Percentiles rank a stretch among this genome's conserved stretches.
phyloP scores from a whole-genome alignment of 1,139 yeast species.

The Suhomyces coccinellae region DNA sequence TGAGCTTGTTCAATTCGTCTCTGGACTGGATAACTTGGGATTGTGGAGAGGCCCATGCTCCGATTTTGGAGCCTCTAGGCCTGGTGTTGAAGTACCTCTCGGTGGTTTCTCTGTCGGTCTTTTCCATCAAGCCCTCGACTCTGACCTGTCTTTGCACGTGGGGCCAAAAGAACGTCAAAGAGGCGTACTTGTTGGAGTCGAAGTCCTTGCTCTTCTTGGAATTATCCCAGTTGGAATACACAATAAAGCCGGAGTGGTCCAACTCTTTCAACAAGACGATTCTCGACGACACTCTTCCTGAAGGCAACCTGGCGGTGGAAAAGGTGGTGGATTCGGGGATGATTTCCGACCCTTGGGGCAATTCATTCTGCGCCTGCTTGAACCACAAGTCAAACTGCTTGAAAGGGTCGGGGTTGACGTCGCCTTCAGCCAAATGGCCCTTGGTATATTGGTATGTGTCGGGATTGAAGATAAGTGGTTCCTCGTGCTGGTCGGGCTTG shows the following conservation, averaged over 20 bases:
- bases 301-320: slow-evolving; percentile 83
- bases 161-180: slow-evolving; percentile 93
- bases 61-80: slow-evolving; percentile 89
- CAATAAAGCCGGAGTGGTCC: slow-evolving; percentile 80
- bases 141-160: slow-evolving; percentile 88
- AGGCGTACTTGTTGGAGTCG: slow-evolving; percentile 71
- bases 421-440: slow-evolving; percentile 54
- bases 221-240: slow-evolving; percentile 88
- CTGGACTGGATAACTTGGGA: slow-evolving; percentile 58
- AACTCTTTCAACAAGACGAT: slow-evolving; percentile 85
- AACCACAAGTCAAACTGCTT: slow-evolving; percentile 84
- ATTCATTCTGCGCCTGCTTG: slow-evolving; percentile 63
- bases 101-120: slow-evolving; percentile 69
- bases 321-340: slow-evolving; percentile 81
- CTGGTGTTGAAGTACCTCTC: slow-evolving; percentile 79
- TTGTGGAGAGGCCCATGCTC: slow-evolving; percentile 98
- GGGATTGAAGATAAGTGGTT: slow-evolving; percentile 61
- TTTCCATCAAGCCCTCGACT: slow-evolving; percentile 82
- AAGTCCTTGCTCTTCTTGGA: slow-evolving; percentile 79
- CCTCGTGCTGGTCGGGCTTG: slow-evolving; percentile 4
- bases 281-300: slow-evolving; percentile 84
- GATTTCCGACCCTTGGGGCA: slow-evolving; percentile 42
- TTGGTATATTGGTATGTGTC: slow-evolving; percentile 86
- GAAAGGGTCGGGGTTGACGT: slow-evolving; percentile 63
- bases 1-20: slow-evolving; percentile 58